Evolutionary conservation across 768 basidiomycete species (phyloP), one percentile per base, ranked within the genome.

Genomic region (Agrocybe praecox): DNA sequence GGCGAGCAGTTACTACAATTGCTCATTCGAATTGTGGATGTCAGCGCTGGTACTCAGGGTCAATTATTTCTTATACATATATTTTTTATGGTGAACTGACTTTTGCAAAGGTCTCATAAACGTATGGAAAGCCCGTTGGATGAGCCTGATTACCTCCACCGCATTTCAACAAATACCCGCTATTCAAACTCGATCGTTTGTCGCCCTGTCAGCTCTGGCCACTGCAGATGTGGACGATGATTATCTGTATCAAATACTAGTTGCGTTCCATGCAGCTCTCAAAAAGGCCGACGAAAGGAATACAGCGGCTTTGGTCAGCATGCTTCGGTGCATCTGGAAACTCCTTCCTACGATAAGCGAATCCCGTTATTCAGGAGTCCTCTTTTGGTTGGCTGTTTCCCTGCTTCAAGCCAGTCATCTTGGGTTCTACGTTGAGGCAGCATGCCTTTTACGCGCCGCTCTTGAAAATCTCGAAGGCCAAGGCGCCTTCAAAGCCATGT

Each of bases 121-220:
- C 65, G 83, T 90, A 2, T 97, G 95, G 95, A 83, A 90, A 56
- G 92, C 94, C 23, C 81, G 95, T 33, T 96, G 94, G 94, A 94
- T 94, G 89, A 87, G 92, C 42, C 70, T 97, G 55, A 85, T 94
- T 14, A 90, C 91, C 1, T 86, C 92, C 1, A 91, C 90, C 0
- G 93, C 94, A 19, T 96, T 96, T 75, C 95, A 96, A 65, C 82
- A 89, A 46, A 92, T 91, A 3, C 89, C 92, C 0, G 86, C 89
- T 2, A 84, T 94, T n/a, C 95, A 96, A 67, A 86, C 89, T 23
- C 86, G 92, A 10, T 90, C 93, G 0, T 96, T 96, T 69, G 83
- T 90, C 29, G 86, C 89, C 2, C 81, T 97, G 9, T 91, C 91
- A 3, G 80, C 83, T n/a, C 80, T 96, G n/a, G 88, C 92, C 15